Base-by-base conservation (phyloP, 768 basidiomycete genomes). In the Naganishia antarctica region DNA sequence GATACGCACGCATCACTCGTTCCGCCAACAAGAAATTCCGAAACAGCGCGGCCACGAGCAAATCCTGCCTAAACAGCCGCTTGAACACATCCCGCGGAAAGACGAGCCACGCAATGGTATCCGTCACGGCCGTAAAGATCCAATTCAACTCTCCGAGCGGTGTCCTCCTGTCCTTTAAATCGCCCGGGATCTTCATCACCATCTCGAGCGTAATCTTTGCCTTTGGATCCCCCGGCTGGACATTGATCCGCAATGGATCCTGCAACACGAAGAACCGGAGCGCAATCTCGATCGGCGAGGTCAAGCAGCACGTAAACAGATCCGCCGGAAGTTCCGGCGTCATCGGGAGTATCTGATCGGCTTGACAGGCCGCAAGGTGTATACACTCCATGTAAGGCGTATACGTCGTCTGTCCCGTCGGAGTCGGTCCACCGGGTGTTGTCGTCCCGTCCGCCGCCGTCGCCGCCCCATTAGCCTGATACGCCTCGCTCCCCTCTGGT, bases 101-200 rank as follows among this genome's bases (percentile, higher is more conserved):
- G 2, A 91, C 90, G 15, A 93, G 93, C 96, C 96, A 99, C 7
- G 96, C 96, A 67, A 99, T 98, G 9, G 96, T 98, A 78, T 99
- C 96, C 16, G 96, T 98, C 62, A 99, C 90, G 34, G 94, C 91
- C 0, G 92, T 98, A 79, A 98, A 98, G 68, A 98, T 98, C 96
- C 96, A 99, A 75, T 94, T 96, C n/a, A 99, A 84, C 79, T 99
- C 96, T 57, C 96, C 96, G 0, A 99, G 81, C 1, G 96, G 93
- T 0, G 96, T 98, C 26, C 93, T 84, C 21, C 96, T 84, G 73
- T 99, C 96, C 78, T 94, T 96, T 65, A 98, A 83, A 74, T 97
- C 93, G 9, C 96, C 96, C 0, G 96, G 96, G 13, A 99, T 84
- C 75, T 92, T 89, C 83, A 89, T 85, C 34, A 93, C 87, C 88